A percentile compares a stretch with the other conserved stretches of the same genome.
Evolutionary conservation across 2,329 filamentous ascomycete genomes (phyloP).

Genomic region (Pseudohalonectria lignicola): DNA sequence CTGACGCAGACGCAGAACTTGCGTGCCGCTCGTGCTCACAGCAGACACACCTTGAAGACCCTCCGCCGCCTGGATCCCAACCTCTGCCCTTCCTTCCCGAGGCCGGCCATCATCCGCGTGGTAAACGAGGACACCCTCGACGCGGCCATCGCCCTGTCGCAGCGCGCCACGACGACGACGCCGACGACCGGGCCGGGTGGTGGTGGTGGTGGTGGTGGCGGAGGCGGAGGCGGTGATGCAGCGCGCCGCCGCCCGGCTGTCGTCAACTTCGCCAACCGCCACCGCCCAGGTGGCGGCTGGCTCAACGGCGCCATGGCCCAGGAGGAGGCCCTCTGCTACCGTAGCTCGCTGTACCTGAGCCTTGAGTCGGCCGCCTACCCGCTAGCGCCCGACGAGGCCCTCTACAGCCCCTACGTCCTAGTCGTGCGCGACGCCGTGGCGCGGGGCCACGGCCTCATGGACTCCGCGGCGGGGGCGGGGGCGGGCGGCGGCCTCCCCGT

Average conservation of each 20-base stretch:
- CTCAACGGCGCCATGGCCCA: constrained; percentile 50
- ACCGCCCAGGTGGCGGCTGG: constrained; percentile 52
- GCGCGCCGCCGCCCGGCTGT: constrained; percentile 24
- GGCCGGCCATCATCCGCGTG: constrained; percentile 29
- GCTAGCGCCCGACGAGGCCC: constrained; percentile 8
- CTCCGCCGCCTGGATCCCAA: constrained; percentile 25
- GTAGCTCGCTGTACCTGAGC: constrained; percentile 40
- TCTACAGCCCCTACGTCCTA: constrained; percentile 21
- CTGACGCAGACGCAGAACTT: constrained; percentile 14
- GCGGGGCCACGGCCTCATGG: constrained; percentile 8
- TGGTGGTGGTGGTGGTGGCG: too few species aligned
- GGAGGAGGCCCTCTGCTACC: constrained; percentile 59
- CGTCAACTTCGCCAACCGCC: constrained; percentile 54
- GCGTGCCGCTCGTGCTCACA: constrained; percentile 6
- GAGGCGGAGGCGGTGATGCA: too few species aligned
- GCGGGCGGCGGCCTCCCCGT: constrained; percentile 30
- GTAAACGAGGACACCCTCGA: constrained; percentile 48
- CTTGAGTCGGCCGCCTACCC: constrained; percentile 22
- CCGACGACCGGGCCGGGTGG: constrained; percentile 5
- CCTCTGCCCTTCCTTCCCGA: constrained; percentile 28
- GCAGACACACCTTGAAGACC: constrained; percentile 4
- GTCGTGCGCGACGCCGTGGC: constrained; percentile 15
- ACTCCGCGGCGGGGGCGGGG: too few species aligned
- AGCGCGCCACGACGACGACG: neutral
- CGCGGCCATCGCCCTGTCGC: constrained; percentile 32